phyloP scores from a whole-genome alignment of 2,329 filamentous ascomycete species.

The Paracoccidioides brasiliensis region DNA sequence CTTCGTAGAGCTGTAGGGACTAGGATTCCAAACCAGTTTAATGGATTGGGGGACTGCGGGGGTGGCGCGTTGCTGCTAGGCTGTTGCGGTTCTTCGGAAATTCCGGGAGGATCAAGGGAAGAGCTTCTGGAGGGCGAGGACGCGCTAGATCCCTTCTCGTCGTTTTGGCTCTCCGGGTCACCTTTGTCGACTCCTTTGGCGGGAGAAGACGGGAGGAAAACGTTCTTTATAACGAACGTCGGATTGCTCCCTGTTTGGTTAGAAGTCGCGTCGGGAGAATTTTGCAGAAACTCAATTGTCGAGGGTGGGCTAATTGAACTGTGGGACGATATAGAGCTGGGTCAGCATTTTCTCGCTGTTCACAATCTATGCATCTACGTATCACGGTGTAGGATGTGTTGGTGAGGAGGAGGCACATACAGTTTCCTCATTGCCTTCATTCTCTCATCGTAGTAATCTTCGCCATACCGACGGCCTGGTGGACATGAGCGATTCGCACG shows the following conservation, averaged over 20 bases:
- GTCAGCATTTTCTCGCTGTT: neutral
- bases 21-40: conserved; percentile 39
- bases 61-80: neutral
- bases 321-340: neutral
- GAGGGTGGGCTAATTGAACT: neutral
- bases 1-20: conserved; percentile 32
- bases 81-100: neutral
- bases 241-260: neutral
- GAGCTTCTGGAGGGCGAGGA: neutral
- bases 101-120: no score
- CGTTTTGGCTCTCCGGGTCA: neutral
- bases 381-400: neutral
- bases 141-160: neutral
- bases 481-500: conserved; percentile 37
- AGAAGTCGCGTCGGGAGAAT: neutral
- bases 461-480: conserved; percentile 33
- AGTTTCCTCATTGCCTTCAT: conserved; percentile 36
- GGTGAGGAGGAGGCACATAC: conserved; percentile 14
- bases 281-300: no score
- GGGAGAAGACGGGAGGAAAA: neutral
- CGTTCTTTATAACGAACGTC: neutral
- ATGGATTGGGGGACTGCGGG: conserved; percentile 26
- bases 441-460: conserved; percentile 38
- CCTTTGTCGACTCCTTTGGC: neutral
- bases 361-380: no score